Evolutionary conservation across 2,329 filamentous ascomycete species (phyloP), one percentile per base, ranked within the genome.

Genomic region (Elsinoe arachidis): DNA sequence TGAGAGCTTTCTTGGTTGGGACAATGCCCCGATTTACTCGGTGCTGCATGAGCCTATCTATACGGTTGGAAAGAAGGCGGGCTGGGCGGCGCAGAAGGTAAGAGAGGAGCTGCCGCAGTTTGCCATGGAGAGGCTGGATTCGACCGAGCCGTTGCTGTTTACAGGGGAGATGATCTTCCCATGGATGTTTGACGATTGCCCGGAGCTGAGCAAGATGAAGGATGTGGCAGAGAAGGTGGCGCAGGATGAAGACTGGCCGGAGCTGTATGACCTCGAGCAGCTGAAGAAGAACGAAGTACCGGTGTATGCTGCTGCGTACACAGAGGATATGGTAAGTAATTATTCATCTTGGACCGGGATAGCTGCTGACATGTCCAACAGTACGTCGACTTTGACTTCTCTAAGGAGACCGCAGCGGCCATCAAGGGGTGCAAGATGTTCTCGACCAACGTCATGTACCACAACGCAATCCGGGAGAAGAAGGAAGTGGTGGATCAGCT

Each of bases 81-180:
- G 82, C 58, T 96, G 90, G 90, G 84, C 89, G 5, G 87, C 88
- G 1, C 76, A 85, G 38, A 78, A 84, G 2, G 73, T 90, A 55
- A 78, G 86, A 62, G 70, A 78, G 61, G 70, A 59, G 64, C 73
- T 72, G 60, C 68, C 74, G 0, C 72, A 71, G 14, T 83, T 81
- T 68, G 71, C 75, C 55, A 65, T 76, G 15, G 70, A 74, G 1
- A 70, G 69, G 6, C 49, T 53, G 15, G 49, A 53, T 21, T 53
- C 49, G 11, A 65, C 71, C 37, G 62, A 73, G 2, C 84, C 85
- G 0, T 75, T 93, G 19, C 87, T 81, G 70, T 95, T 96, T 73
- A 90, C 88, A 0, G 90, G 91, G 59, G 92, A 97, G 74, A 96
- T 96, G 90, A 76, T 96, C 53, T 96, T 84, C 69, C 86, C 87